Base-by-base conservation (phyloP, 129 eudicot species). In the Chrysanthemum seticuspe region DNA sequence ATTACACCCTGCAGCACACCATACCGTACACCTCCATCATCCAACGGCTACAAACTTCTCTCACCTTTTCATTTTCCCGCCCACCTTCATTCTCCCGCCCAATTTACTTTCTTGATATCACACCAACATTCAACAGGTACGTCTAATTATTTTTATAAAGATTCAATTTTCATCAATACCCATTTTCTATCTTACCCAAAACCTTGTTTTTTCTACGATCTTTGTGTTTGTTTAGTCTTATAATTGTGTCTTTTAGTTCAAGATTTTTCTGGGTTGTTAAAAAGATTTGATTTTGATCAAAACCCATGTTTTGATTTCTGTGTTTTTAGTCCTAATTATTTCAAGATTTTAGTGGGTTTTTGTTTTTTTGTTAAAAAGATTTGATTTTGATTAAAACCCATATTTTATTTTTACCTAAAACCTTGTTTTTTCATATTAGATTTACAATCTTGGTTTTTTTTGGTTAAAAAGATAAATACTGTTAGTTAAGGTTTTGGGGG, bases 31-130 rank as follows among this genome's bases (percentile, higher is more conserved):
- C 47, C 47, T 40, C 47, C 47, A 40, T 40, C 47, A 40, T 40
- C 47, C 47, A 40, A 40, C 10, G 10, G 47, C 47, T 6, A 6
- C 47, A 6, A 40, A 40, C 40, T 5, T 34, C 40, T 34, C 5
- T 34, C 56, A 13, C 65, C 77, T 78, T 52, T 78, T 44, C 67
- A 10, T 71, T 64, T 78, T 78, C 82, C 82, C 82, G 82, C 82
- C 70, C 19, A 44, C 14, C 10, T 63, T 21, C n/a, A 13, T 62
- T 51, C 18, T 71, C 47, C 73, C 77, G 72, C 78, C 67, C 82
- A 11, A 57, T 74, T 34, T 54, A 13, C 3, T 14, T 56, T 57
- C 73, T 75, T 68, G 40, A 67, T 47, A 47, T 29, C 13, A 11
- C 12, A 59, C 3, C 51, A 65, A 25, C 68, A 25, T 47, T 55